Conservation (phyloP, 805 yeast genomes). For the Grigorovia jiainica region DNA sequence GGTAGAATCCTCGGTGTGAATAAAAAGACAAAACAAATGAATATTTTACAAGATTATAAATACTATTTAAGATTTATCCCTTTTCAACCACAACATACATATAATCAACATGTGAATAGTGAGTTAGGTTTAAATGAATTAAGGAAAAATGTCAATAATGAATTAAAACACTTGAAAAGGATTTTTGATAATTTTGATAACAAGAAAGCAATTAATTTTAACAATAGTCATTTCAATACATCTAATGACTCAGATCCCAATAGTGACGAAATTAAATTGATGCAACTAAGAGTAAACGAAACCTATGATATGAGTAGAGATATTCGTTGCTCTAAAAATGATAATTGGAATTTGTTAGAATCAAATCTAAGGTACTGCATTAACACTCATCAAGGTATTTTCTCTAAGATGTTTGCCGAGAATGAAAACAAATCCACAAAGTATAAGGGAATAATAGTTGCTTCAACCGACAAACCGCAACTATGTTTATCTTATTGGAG, state of each 20-base stretch:
- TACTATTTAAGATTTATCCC: conserved; percentile 24
- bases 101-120: conserved; percentile 6
- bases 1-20: conserved; percentile 43
- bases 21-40: conserved; percentile 12
- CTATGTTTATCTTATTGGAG: conserved; percentile 28
- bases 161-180: conserved; percentile 7
- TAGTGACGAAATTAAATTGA: too few species aligned
- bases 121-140: conserved; percentile 7
- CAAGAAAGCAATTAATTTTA: conserved; percentile 7
- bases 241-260: too few species aligned
- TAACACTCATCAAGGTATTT: too few species aligned
- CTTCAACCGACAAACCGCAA: conserved; percentile 22
- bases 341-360: too few species aligned
- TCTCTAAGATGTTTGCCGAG: too few species aligned
- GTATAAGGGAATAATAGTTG: conserved; percentile 22
- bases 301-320: too few species aligned
- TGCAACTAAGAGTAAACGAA: too few species aligned
- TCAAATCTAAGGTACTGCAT: too few species aligned
- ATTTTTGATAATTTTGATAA: conserved; percentile 9
- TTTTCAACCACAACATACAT: conserved; percentile 12
- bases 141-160: conserved; percentile 5
- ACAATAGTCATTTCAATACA: conserved; percentile 14
- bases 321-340: not conserved
- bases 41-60: conserved; percentile 14
- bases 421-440: conserved; percentile 1